Evolutionary conservation across 179 eudicot genomes (phyloP).

Genomic region (Heliamphora ciliata): DNA sequence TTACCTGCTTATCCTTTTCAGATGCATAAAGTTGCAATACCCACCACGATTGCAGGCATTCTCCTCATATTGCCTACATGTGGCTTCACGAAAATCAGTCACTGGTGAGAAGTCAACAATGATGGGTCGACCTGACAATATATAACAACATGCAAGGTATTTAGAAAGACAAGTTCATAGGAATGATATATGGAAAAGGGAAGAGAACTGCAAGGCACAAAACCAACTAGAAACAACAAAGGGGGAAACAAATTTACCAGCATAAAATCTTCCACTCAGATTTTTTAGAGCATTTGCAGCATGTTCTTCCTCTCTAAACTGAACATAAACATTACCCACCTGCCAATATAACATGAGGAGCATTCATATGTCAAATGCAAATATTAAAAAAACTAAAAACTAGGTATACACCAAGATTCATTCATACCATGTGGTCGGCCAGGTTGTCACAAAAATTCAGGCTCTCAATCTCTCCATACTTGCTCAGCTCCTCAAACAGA

Average conservation of each 20-base stretch:
- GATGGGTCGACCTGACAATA: slow-evolving; percentile 67
- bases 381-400: neutral
- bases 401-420: neutral
- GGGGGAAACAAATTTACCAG: slow-evolving; percentile 35
- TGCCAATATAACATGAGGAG: slow-evolving; percentile 16
- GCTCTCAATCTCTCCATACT: slow-evolving; percentile 91
- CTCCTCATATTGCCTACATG: slow-evolving; percentile 92
- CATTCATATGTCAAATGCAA: neutral
- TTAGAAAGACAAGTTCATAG: neutral
- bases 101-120: slow-evolving; percentile 96
- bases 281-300: slow-evolving; percentile 75
- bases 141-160: neutral
- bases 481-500: slow-evolving; percentile 81
- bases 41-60: slow-evolving; percentile 93
- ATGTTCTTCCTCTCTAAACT: slow-evolving; percentile 91
- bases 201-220: neutral
- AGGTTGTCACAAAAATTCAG: slow-evolving; percentile 89
- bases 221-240: neutral
- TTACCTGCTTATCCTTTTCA: slow-evolving; percentile 89
- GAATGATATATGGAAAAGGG: neutral
- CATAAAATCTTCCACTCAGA: slow-evolving; percentile 81
- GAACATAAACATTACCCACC: slow-evolving; percentile 96
- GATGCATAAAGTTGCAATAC: slow-evolving; percentile 92
- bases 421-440: slow-evolving; percentile 88
- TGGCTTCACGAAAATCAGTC: slow-evolving; percentile 95